phyloP scores from a whole-genome alignment of 1,284 basidiomycete species.

The Austropuccinia psidii region DNA sequence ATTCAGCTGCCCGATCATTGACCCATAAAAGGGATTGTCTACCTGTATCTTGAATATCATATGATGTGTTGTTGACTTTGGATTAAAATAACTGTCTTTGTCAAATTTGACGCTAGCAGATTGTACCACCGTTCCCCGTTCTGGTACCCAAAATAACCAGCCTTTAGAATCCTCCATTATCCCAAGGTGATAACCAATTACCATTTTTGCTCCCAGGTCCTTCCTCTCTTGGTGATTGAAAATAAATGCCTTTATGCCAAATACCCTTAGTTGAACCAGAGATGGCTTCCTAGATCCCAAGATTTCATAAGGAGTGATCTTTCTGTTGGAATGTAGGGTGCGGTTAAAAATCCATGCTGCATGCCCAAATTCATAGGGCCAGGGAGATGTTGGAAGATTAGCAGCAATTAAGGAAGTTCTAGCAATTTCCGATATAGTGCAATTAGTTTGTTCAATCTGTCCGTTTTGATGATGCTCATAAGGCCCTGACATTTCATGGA shows the following conservation, averaged over 20 bases:
- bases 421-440: not conserved
- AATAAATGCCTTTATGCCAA: no score
- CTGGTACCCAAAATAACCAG: not conserved
- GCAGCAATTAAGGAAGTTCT: not conserved
- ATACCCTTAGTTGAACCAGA: no score
- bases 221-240: no score
- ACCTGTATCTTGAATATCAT: no score
- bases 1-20: no score
- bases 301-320: not conserved
- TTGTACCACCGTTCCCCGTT: no score
- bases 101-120: no score
- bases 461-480: slow-evolving; percentile 18
- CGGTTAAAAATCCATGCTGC: not conserved
- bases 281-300: no score
- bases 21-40: no score
- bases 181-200: slow-evolving; percentile 5
- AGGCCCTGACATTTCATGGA: not conserved
- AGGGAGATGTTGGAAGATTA: not conserved
- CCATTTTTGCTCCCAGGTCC: no score
- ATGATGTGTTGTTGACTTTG: no score
- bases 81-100: no score
- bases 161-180: not conserved
- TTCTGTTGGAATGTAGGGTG: not conserved
- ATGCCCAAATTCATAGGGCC: not conserved
- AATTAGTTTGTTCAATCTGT: not conserved